Percentiles rank a stretch among this genome's conserved stretches.
Evolutionary conservation across 2,329 filamentous ascomycete species (phyloP).

Genomic region (Drechslera avenae): DNA sequence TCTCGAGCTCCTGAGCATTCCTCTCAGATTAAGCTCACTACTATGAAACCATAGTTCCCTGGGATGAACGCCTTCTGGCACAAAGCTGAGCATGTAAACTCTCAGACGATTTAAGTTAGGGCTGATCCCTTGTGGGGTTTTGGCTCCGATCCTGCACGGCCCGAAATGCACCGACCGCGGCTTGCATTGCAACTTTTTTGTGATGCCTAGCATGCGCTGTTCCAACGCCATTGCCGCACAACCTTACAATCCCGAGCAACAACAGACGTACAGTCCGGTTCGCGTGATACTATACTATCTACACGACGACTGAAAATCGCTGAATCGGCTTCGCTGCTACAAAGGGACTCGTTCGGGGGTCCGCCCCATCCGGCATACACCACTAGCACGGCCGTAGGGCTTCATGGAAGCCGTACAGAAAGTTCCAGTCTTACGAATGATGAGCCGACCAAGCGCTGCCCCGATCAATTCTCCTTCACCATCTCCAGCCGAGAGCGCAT

Average conservation of each 20-base stretch:
- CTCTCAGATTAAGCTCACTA: too few species aligned
- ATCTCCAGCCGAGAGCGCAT: conserved; percentile 25
- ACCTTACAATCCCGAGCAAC: neutral
- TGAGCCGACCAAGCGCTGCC: conserved; percentile 29
- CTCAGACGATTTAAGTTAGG: too few species aligned
- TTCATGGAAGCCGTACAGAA: conserved; percentile 33
- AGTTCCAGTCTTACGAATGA: conserved; percentile 27
- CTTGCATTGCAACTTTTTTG: conserved; percentile 23
- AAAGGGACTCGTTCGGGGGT: conserved; percentile 16
- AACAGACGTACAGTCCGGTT: neutral
- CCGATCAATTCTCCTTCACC: conserved; percentile 23
- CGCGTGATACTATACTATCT: neutral
- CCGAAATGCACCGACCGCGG: conserved; percentile 12
- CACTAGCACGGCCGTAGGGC: conserved; percentile 25
- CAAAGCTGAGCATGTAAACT: too few species aligned
- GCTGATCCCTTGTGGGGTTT: neutral
- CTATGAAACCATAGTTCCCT: too few species aligned
- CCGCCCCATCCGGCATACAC: conserved; percentile 26
- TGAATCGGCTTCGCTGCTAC: neutral
- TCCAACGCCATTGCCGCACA: conserved; percentile 13
- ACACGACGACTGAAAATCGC: conserved; percentile 1
- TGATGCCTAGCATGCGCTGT: neutral
- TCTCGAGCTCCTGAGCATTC: too few species aligned
- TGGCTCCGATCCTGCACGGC: conserved; percentile 3
- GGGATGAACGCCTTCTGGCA: too few species aligned